Evolutionary conservation across 768 basidiomycete species (phyloP).

Genomic region (Boletus pseudo-olivaceus): DNA sequence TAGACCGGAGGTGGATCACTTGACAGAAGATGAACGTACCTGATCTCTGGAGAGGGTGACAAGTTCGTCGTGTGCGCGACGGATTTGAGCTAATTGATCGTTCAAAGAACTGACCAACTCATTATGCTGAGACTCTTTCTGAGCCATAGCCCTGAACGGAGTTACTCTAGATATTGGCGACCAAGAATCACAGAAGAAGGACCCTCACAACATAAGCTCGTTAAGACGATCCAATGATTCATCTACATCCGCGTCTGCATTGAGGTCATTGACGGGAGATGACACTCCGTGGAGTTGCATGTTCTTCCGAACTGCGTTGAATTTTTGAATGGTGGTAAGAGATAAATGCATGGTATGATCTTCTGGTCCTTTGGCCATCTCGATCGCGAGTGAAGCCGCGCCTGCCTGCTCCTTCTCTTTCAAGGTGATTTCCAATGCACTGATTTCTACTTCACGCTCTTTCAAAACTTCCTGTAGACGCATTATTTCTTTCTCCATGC

Average conservation of each 20-base stretch:
- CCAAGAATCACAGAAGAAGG: neutral
- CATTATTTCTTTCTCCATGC: conserved; percentile 94
- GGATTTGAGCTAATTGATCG: conserved; percentile 60
- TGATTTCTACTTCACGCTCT: conserved; percentile 90
- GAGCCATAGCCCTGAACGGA: conserved; percentile 82
- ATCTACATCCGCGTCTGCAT: conserved; percentile 46
- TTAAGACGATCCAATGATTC: conserved; percentile 79
- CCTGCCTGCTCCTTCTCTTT: conserved; percentile 34
- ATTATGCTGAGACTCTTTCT: conserved; percentile 89
- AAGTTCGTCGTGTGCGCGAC: conserved; percentile 79
- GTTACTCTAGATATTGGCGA: conserved; percentile 5
- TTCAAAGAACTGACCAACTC: conserved; percentile 75
- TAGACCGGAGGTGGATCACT: neutral
- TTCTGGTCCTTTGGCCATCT: conserved; percentile 12
- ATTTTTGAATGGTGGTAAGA: conserved; percentile 68
- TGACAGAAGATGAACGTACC: conserved; percentile 40
- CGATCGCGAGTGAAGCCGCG: neutral
- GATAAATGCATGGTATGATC: conserved; percentile 47
- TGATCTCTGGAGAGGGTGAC: conserved; percentile 81
- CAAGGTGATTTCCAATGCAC: conserved; percentile 57
- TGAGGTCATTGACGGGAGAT: conserved; percentile 23
- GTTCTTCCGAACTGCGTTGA: conserved; percentile 67
- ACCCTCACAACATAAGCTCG: conserved; percentile 84
- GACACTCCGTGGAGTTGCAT: conserved; percentile 50
- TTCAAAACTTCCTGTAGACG: conserved; percentile 89